Conservation (phyloP, 257 asterid species). For the Solanum okadae region DNA sequence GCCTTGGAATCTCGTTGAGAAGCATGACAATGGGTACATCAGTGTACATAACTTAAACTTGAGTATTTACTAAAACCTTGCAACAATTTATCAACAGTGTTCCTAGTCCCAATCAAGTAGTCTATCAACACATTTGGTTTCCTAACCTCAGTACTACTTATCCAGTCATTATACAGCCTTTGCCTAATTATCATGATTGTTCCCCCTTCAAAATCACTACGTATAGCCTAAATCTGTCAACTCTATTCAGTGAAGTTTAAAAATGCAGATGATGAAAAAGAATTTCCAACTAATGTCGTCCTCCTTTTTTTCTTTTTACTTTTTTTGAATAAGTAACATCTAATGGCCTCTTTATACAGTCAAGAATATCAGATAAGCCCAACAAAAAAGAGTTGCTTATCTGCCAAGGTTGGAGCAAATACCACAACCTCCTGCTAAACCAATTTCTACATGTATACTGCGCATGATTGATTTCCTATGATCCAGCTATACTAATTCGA, state of each 20-base stretch:
- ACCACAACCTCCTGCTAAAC: not conserved
- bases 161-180: not conserved
- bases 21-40: too few species aligned
- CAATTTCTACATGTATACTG: not conserved
- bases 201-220: not conserved
- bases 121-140: not conserved
- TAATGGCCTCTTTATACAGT: not conserved
- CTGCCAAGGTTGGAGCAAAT: conserved; percentile 1
- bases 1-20: too few species aligned
- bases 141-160: not conserved
- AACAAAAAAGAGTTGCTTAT: conserved; percentile 15
- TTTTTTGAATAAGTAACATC: not conserved
- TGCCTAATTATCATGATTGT: not conserved
- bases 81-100: not conserved
- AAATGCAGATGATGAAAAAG: not conserved
- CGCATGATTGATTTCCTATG: not conserved
- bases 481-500: not conserved
- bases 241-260: not conserved
- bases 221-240: not conserved
- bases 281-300: not conserved
- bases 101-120: not conserved
- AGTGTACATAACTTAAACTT: not conserved
- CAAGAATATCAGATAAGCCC: conserved; percentile 20
- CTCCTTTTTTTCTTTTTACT: too few species aligned
- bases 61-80: not conserved